phyloP scores from a whole-genome alignment of 2,329 filamentous ascomycete species.

The Dactylellina haptotyla region DNA sequence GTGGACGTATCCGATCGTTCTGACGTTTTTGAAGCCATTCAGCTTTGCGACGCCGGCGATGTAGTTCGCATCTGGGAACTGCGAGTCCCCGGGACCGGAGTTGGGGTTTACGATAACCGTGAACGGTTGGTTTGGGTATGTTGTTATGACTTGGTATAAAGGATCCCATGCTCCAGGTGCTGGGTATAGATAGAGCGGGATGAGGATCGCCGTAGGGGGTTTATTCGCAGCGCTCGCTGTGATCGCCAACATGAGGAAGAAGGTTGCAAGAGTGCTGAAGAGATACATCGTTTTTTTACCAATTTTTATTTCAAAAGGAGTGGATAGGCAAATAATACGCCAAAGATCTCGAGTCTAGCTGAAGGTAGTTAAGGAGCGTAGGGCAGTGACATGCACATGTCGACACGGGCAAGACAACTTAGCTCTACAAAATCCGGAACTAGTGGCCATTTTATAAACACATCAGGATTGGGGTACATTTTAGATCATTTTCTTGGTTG shows the following conservation, averaged over 20 bases:
- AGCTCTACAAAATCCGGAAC: no score
- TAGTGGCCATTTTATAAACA: no score
- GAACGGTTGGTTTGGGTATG: slow-evolving; percentile 11
- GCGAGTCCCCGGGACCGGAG: slow-evolving; percentile 4
- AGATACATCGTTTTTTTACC: not conserved
- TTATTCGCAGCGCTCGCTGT: not conserved
- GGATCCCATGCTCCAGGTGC: slow-evolving; percentile 19
- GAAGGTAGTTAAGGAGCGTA: not conserved
- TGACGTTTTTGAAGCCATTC: slow-evolving; percentile 17
- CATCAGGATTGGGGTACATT: no score
- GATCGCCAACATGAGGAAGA: not conserved
- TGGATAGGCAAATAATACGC: not conserved
- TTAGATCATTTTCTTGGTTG: no score
- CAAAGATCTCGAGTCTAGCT: not conserved
- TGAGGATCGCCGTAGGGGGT: slow-evolving; percentile 11
- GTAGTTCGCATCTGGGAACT: slow-evolving; percentile 18
- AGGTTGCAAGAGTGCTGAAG: not conserved
- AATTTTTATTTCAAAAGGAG: not conserved
- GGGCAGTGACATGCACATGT: not conserved
- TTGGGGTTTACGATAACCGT: slow-evolving; percentile 22
- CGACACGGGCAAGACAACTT: no score
- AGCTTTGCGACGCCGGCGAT: not conserved
- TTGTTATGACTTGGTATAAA: not conserved
- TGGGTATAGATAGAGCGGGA: slow-evolving; percentile 31
- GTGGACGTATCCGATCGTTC: slow-evolving; percentile 23